Conservation (phyloP, 805 yeast genomes). For the Yarrowia yakushimensis region DNA sequence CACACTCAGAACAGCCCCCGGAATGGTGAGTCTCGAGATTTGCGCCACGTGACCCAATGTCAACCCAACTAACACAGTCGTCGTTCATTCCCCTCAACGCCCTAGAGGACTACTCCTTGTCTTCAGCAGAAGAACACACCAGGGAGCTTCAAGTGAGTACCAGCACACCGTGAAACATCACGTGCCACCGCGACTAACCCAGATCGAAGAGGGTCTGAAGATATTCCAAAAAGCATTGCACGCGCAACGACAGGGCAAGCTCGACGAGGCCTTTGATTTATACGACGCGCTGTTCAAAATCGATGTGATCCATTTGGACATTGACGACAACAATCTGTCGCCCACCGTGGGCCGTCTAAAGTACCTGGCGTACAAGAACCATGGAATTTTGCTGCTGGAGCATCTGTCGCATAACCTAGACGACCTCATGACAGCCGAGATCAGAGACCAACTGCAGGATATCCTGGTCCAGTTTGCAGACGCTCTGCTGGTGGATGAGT, state of each 20-base stretch:
- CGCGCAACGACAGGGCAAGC: conserved; percentile 51
- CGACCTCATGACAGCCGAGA: conserved; percentile 33
- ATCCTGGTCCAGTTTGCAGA: conserved; percentile 61
- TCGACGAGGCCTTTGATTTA: conserved; percentile 47
- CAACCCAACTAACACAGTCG: conserved; percentile 42
- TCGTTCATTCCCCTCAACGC: conserved; percentile 77
- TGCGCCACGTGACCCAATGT: not conserved
- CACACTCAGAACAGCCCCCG: not conserved
- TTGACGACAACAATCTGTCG: conserved; percentile 40
- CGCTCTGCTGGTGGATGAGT: conserved; percentile 43
- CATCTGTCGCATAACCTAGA: conserved; percentile 36
- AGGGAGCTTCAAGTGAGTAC: conserved; percentile 69
- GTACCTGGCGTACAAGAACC: conserved; percentile 73
- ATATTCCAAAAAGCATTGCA: conserved; percentile 67
- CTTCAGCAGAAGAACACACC: conserved; percentile 84
- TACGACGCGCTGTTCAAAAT: conserved; percentile 65
- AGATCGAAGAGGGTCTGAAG: conserved; percentile 75
- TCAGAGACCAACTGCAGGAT: conserved; percentile 39
- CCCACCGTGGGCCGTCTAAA: conserved; percentile 72
- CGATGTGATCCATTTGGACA: conserved; percentile 51
- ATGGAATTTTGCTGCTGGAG: conserved; percentile 67
- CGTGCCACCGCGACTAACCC: not conserved
- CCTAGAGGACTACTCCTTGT: conserved; percentile 61
- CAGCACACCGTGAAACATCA: not conserved
- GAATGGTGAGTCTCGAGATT: not conserved